Conservation (phyloP, 2,329 filamentous ascomycete species). For the Emergomyces pasteurianus region DNA sequence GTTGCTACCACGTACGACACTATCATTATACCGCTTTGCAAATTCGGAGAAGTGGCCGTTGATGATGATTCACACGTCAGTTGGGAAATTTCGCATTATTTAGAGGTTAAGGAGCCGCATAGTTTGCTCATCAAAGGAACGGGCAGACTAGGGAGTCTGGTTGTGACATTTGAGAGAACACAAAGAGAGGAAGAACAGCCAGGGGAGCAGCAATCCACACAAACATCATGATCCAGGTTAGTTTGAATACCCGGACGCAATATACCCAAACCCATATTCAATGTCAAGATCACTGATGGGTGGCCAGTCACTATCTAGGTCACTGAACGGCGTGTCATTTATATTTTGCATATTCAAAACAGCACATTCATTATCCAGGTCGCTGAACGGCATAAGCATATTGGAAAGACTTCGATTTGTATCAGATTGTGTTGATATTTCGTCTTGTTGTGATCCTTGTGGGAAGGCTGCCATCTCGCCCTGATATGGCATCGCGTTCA, state of each 20-base stretch:
- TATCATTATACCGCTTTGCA: background rate
- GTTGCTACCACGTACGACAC: background rate
- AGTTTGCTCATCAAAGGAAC: background rate
- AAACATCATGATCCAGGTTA: background rate
- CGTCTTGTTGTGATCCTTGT: too few species aligned
- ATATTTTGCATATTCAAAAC: too few species aligned
- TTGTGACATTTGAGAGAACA: background rate
- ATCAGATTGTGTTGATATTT: too few species aligned
- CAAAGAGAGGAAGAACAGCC: background rate
- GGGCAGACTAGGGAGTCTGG: background rate
- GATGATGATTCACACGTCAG: background rate
- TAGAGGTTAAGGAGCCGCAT: background rate
- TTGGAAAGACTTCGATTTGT: too few species aligned
- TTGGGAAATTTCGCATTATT: background rate
- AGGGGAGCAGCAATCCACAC: background rate
- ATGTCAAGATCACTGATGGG: too few species aligned
- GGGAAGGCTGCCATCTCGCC: too few species aligned
- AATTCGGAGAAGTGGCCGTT: background rate
- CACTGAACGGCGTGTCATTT: too few species aligned
- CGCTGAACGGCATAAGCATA: too few species aligned
- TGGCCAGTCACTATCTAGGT: too few species aligned
- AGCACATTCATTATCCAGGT: too few species aligned
- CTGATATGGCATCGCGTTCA: too few species aligned
- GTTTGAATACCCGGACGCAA: background rate
- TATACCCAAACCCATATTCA: background rate